A percentile compares a stretch with the other conserved stretches of the same genome.
These are phyloP conservation scores for Jaminaea rosea DNA, from an alignment of 1,284 basidiomycete species.

Conservation along the genomic window DNA sequence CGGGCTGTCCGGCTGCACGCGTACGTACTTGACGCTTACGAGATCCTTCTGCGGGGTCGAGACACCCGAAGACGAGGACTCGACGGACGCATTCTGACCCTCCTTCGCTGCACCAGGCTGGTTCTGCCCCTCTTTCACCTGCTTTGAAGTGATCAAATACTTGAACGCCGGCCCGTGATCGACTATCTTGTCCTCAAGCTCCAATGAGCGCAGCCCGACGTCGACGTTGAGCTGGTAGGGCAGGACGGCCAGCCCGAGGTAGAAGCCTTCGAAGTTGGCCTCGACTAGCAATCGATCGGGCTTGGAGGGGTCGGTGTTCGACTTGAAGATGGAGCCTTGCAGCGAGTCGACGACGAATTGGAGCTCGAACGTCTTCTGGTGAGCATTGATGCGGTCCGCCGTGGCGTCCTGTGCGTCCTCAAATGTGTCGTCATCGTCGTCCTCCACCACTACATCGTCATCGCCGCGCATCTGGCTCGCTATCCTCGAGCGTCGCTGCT, in stretches of 20 bases:
- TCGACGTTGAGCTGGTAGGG: constrained; percentile 70
- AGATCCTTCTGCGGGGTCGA: constrained; percentile 54
- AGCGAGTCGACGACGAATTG: constrained; percentile 80
- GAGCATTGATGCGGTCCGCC: constrained; percentile 53
- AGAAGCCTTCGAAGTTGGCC: constrained; percentile 70
- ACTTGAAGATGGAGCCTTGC: constrained; percentile 72
- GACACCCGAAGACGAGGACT: background rate
- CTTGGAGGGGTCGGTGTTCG: constrained; percentile 52
- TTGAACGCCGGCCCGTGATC: constrained; percentile 54
- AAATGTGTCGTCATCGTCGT: constrained; percentile 34
- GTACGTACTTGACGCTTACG: constrained; percentile 71
- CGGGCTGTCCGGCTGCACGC: constrained; percentile 71
- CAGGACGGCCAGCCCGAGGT: constrained; percentile 31
- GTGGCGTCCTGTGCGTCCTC: constrained; percentile 37
- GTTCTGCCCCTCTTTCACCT: constrained; percentile 35
- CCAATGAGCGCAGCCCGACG: constrained; percentile 62
- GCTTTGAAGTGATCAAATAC: constrained; percentile 68
- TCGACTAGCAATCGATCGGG: constrained; percentile 68
- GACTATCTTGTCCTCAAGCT: constrained; percentile 56
- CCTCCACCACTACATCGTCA: constrained; percentile 32
- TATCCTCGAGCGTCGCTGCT: constrained; percentile 25
- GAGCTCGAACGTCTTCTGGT: constrained; percentile 79
- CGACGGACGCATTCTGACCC: background rate
- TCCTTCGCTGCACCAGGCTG: background rate
- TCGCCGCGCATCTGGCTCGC: constrained; percentile 35